These are phyloP conservation scores for Cytospora mali DNA, from an alignment of 2,329 filamentous ascomycete species.

Conservation along the genomic window DNA sequence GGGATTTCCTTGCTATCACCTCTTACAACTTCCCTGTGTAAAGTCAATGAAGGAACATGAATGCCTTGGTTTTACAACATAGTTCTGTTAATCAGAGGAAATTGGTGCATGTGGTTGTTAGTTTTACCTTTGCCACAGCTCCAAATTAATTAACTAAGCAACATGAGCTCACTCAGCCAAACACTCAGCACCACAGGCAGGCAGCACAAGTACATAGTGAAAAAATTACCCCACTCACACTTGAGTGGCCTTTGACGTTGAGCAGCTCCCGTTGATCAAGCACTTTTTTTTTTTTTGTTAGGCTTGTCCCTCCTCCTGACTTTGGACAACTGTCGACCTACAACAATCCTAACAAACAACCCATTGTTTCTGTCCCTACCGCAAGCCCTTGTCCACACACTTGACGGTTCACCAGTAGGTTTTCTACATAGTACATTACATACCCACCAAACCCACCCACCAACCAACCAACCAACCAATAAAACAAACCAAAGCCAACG, in stretches of 20 bases:
- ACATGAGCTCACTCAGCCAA: not conserved
- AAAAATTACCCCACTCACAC: constrained; percentile 25
- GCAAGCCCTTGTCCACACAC: not conserved
- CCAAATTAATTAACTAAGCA: not conserved
- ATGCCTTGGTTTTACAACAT: too few species aligned
- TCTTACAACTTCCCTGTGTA: too few species aligned
- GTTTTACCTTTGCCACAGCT: too few species aligned
- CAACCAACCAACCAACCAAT: not conserved
- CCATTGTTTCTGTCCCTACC: constrained; percentile 4
- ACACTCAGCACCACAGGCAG: not conserved
- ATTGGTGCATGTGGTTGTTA: too few species aligned
- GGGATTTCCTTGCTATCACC: too few species aligned
- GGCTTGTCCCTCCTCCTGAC: too few species aligned
- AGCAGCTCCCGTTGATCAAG: constrained; percentile 1
- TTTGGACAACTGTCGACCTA: not conserved
- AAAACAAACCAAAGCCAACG: not conserved
- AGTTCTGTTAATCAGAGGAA: too few species aligned
- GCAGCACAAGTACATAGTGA: not conserved
- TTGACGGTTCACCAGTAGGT: not conserved
- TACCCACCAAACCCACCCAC: too few species aligned
- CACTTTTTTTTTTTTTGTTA: not conserved
- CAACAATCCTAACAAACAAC: constrained; percentile 5
- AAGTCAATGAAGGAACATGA: too few species aligned
- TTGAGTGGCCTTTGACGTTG: not conserved
- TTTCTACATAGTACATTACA: too few species aligned